phyloP scores from a whole-genome alignment of 805 yeast genomes.

The Wickerhamiella brachini region DNA sequence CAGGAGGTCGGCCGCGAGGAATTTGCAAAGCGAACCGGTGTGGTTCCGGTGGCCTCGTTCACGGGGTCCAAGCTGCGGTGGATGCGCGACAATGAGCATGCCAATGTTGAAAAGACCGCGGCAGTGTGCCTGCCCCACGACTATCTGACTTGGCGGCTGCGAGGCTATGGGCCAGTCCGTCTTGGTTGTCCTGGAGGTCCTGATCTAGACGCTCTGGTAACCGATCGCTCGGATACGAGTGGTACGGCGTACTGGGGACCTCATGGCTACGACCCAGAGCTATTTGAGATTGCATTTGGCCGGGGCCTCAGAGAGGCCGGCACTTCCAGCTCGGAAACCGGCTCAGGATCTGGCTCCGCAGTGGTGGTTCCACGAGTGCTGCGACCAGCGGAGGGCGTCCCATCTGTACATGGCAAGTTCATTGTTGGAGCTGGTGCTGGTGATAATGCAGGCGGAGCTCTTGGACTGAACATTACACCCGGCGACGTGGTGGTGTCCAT shows the following conservation, averaged over 20 bases:
- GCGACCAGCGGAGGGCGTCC: constrained; percentile 9
- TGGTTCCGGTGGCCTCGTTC: constrained; percentile 19
- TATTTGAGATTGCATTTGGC: constrained; percentile 16
- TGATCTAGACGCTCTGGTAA: constrained; percentile 14
- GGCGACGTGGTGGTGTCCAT: constrained; percentile 16
- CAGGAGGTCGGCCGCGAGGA: constrained; percentile 16
- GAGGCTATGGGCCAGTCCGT: constrained; percentile 16
- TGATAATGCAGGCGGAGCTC: constrained; percentile 20
- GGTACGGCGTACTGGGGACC: constrained; percentile 20
- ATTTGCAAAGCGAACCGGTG: constrained; percentile 15
- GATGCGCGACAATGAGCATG: constrained; percentile 18
- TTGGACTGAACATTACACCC: constrained; percentile 12
- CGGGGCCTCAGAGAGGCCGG: constrained; percentile 14
- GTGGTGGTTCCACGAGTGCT: constrained; percentile 17
- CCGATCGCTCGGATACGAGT: constrained; percentile 18
- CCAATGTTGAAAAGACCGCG: constrained; percentile 11
- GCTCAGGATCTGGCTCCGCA: neutral
- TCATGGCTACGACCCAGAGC: constrained; percentile 11
- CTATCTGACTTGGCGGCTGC: constrained; percentile 18
- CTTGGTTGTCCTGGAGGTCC: constrained; percentile 1
- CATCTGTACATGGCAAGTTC: constrained; percentile 6
- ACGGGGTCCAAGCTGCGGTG: constrained; percentile 18
- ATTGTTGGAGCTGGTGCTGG: constrained; percentile 18
- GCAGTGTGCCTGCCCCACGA: constrained; percentile 19
- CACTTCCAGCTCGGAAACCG: too few species aligned